Percentiles rank a stretch among this genome's conserved stretches.
These are phyloP conservation scores for Aureobasidium sp. DNA, from an alignment of 2,329 filamentous ascomycete genomes.

Conservation along the genomic window DNA sequence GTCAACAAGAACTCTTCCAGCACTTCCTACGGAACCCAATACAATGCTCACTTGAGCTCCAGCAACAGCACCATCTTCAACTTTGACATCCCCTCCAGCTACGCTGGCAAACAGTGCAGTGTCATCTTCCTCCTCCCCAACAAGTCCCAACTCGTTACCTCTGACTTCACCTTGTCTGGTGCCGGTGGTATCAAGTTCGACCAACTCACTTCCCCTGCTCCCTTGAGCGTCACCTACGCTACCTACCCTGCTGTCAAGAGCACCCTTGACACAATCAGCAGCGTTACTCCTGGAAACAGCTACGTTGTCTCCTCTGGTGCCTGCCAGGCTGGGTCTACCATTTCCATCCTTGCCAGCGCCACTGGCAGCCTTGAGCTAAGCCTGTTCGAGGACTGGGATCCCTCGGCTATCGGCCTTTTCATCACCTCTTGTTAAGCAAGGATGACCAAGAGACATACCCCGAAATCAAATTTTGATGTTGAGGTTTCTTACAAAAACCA, in stretches of 20 bases:
- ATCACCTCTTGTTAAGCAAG: constrained; percentile 19
- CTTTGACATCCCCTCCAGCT: constrained; percentile 38
- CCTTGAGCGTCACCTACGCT: constrained; percentile 22
- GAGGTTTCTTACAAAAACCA: no score
- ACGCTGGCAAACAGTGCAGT: constrained; percentile 39
- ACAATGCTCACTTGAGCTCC: constrained; percentile 35
- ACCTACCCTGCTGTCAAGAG: constrained; percentile 14
- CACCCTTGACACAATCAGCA: not conserved
- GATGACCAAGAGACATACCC: no score
- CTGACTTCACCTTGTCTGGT: constrained; percentile 32
- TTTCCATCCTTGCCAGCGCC: constrained; percentile 22
- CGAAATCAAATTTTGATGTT: no score
- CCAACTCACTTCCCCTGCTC: constrained; percentile 22
- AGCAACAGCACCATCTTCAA: constrained; percentile 37
- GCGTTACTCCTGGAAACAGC: constrained; percentile 24
- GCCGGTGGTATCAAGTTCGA: constrained; percentile 33
- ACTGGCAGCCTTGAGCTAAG: constrained; percentile 17
- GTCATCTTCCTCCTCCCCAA: constrained; percentile 42
- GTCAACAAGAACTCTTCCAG: constrained; percentile 33
- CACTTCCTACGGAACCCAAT: constrained; percentile 34
- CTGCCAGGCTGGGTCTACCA: constrained; percentile 24
- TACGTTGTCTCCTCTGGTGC: constrained; percentile 24
- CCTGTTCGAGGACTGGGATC: constrained; percentile 8
- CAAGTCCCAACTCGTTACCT: constrained; percentile 30
- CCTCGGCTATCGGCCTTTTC: constrained; percentile 17